phyloP scores from a whole-genome alignment of 768 basidiomycete species.

The Amanita pallidorosea region DNA sequence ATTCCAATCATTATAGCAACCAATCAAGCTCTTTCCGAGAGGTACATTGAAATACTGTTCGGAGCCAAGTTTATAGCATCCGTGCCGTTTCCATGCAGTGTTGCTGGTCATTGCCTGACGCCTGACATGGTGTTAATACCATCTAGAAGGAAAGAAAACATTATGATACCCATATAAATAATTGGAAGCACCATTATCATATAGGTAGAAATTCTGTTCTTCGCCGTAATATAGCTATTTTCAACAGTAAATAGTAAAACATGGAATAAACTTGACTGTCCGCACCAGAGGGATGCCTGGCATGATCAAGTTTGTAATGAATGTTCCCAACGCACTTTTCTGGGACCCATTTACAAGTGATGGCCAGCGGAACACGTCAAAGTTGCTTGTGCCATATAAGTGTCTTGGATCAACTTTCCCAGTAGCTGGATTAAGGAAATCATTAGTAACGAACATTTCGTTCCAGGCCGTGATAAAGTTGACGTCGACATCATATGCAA shows the following conservation, averaged over 20 bases:
- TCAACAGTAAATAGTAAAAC: conserved; percentile 4
- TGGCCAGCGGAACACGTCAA: conserved; percentile 93
- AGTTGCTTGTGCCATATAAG: conserved; percentile 89
- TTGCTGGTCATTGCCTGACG: conserved; percentile 87
- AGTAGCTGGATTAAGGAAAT: conserved; percentile 66
- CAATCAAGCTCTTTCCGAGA: conserved; percentile 64
- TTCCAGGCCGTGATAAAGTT: conserved; percentile 92
- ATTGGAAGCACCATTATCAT: conserved; percentile 81
- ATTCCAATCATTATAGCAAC: conserved; percentile 88
- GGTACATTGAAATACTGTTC: conserved; percentile 93
- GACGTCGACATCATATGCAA: conserved; percentile 73
- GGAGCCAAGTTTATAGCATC: conserved; percentile 86
- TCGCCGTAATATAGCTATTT: conserved; percentile 77
- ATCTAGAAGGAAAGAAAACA: background rate
- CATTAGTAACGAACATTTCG: conserved; percentile 80
- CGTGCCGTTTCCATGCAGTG: conserved; percentile 86
- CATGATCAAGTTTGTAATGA: conserved; percentile 72
- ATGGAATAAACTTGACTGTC: background rate
- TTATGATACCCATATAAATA: conserved; percentile 70
- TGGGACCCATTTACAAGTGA: conserved; percentile 78
- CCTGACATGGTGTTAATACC: conserved; percentile 23
- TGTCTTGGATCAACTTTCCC: conserved; percentile 71
- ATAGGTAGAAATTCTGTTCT: conserved; percentile 84
- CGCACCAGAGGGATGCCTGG: conserved; percentile 76
- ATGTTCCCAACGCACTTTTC: conserved; percentile 64